Conservation (phyloP, 2,329 filamentous ascomycete genomes). For the Epichloe glyceriae region DNA sequence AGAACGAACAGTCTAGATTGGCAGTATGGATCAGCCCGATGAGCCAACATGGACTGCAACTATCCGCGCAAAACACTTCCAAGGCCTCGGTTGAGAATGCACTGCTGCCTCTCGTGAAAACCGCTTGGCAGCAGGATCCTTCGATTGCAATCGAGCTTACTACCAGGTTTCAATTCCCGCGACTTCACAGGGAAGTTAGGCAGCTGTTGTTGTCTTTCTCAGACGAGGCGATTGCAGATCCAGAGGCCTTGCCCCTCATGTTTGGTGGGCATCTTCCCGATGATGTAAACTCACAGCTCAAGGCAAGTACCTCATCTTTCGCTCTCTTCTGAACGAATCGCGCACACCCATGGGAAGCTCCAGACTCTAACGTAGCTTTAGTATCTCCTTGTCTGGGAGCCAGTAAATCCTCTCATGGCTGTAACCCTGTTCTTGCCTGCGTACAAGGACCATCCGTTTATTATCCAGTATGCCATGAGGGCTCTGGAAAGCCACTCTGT, state of each 20-base stretch:
- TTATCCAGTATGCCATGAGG: conserved; percentile 94
- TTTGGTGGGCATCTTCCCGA: conserved; percentile 62
- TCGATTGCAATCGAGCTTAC: conserved; percentile 77
- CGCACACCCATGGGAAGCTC: not conserved
- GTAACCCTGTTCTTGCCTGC: conserved; percentile 86
- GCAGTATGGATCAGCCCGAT: conserved; percentile 84
- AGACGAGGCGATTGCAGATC: conserved; percentile 66
- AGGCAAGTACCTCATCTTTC: conserved; percentile 36
- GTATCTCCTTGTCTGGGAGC: conserved; percentile 87
- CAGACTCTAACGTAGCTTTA: conserved; percentile 20
- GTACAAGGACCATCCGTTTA: conserved; percentile 81
- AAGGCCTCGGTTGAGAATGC: conserved; percentile 30
- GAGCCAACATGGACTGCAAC: conserved; percentile 35
- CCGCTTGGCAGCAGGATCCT: conserved; percentile 79
- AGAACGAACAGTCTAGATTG: conserved; percentile 73
- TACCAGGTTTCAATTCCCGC: conserved; percentile 63
- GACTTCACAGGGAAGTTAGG: conserved; percentile 62
- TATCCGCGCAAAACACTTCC: conserved; percentile 26
- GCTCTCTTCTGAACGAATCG: not conserved
- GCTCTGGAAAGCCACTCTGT: conserved; percentile 86
- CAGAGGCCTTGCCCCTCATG: conserved; percentile 72
- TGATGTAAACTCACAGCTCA: conserved; percentile 70
- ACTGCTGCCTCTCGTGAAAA: conserved; percentile 53
- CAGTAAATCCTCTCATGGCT: conserved; percentile 85
- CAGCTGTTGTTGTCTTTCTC: conserved; percentile 72